Evolutionary conservation across 2,329 filamentous ascomycete genomes (phyloP), one percentile per base, ranked within the genome.

Genomic region (Lasiodiplodia theobromae): DNA sequence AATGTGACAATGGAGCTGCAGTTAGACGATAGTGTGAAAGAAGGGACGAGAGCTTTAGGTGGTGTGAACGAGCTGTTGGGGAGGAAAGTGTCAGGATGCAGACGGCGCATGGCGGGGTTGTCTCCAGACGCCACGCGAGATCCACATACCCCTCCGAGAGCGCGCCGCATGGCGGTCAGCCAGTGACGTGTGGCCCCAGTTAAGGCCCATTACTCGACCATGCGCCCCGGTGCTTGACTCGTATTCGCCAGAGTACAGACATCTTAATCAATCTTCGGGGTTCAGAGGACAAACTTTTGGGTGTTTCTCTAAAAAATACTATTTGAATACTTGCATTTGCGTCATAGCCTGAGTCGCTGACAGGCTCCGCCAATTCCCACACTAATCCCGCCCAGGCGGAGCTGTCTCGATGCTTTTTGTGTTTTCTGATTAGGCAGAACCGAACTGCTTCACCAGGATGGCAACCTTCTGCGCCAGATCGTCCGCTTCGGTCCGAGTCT

Each of bases 391-490:
- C 57, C 3, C 38, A 16, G 21, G 12, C 57, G 56, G 56, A 37
- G 56, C 34, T 18, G 56, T 37, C 14, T n/a, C 18, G 12, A 18
- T 38, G 23, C 38, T 11, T 38, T 31, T 34, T 12, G 34, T 8
- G 12, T 28, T 23, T 51, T 51, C 11, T 5, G 7, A 25, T 68
- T 51, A 68, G 38, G 54, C 66, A 47, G 54, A 38, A 11, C 67
- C 67, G 57, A 68, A 68, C 38, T 68, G 57, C 79, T 90, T 88
- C 69, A 96, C 90, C 71, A 94, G 88, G 72, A 88, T 86, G 18
- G 91, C 89, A 58, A 98, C 93, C 78, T 93, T 92, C 74, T 89
- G 89, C 69, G 94, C 93, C 71, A 98, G 86, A 80, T 97, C 94
- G 75, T 97, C 94, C 0, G 94, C 94, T 81, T 98, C 95, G 18